Percentiles rank a stretch among this genome's conserved stretches.
Conservation (phyloP, 2,329 filamentous ascomycete species). For the Colletotrichum gloeosporioides region DNA sequence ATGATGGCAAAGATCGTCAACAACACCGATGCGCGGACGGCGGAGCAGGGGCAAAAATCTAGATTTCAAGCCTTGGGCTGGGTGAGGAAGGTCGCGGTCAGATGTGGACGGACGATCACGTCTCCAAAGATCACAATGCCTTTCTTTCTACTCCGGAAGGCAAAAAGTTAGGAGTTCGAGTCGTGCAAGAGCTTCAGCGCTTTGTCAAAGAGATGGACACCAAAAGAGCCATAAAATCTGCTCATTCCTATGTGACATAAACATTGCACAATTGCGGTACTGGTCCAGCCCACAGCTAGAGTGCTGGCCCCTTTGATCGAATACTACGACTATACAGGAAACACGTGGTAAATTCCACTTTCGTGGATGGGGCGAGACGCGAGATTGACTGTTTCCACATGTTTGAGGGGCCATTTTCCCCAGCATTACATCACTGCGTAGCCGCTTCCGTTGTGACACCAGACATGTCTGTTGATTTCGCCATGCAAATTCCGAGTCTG, state of each 20-base stretch:
- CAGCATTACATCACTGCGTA: background rate
- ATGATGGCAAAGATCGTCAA: background rate
- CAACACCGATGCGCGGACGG: background rate
- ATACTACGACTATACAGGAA: background rate
- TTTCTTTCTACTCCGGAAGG: background rate
- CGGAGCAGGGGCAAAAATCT: background rate
- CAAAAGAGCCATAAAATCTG: background rate
- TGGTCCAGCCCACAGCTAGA: background rate
- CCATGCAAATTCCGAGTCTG: background rate
- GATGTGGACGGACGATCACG: background rate
- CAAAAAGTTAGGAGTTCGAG: background rate
- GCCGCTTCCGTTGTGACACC: background rate
- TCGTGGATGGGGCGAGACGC: background rate
- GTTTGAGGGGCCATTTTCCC: background rate
- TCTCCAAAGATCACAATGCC: background rate
- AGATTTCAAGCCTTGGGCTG: background rate
- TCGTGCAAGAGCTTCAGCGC: background rate
- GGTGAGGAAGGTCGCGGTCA: background rate
- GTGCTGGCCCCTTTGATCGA: background rate
- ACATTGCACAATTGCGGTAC: background rate
- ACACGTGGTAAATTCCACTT: background rate
- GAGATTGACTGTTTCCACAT: background rate
- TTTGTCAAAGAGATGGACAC: background rate
- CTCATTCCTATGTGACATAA: background rate
- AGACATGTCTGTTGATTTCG: rapidly evolving